Conservation (phyloP, 495 filamentous ascomycete species). For the Hypoxylon cercidicola region DNA sequence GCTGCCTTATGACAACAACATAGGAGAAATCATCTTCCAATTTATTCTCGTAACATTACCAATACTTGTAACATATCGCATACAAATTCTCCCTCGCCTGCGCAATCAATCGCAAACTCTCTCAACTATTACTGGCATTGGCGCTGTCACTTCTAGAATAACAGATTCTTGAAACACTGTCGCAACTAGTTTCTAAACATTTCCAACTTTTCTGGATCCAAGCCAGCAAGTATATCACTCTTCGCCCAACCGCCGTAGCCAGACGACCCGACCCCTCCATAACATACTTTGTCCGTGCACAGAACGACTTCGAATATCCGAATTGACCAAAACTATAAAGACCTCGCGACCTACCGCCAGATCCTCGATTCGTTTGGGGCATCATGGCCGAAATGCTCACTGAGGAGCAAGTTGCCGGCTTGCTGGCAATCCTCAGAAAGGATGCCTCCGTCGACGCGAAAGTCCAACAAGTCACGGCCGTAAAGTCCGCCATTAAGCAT, state of each 20-base stretch:
- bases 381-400: conserved; percentile 66
- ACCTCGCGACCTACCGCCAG: conserved; percentile 21
- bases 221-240: conserved; percentile 20
- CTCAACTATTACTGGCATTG: not conserved
- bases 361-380: conserved; percentile 36
- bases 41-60: not conserved
- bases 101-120: not conserved
- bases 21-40: conserved; percentile 5
- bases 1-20: conserved; percentile 39
- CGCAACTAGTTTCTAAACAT: conserved; percentile 12
- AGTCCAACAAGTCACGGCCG: conserved; percentile 71
- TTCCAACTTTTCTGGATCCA: conserved; percentile 26
- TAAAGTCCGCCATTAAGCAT: conserved; percentile 91
- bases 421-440: conserved; percentile 73
- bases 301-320: conserved; percentile 6
- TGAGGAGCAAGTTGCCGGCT: conserved; percentile 71
- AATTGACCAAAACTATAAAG: conserved; percentile 10
- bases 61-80: conserved; percentile 1
- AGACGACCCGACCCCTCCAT: not conserved
- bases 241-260: conserved; percentile 15
- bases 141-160: conserved; percentile 3
- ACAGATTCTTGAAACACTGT: conserved; percentile 21
- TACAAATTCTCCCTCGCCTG: not conserved
- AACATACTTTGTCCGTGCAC: conserved; percentile 3
- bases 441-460: conserved; percentile 77